These are phyloP conservation scores for Ustilago lituana DNA, from an alignment of 1,284 basidiomycete species.

Conservation along the genomic window DNA sequence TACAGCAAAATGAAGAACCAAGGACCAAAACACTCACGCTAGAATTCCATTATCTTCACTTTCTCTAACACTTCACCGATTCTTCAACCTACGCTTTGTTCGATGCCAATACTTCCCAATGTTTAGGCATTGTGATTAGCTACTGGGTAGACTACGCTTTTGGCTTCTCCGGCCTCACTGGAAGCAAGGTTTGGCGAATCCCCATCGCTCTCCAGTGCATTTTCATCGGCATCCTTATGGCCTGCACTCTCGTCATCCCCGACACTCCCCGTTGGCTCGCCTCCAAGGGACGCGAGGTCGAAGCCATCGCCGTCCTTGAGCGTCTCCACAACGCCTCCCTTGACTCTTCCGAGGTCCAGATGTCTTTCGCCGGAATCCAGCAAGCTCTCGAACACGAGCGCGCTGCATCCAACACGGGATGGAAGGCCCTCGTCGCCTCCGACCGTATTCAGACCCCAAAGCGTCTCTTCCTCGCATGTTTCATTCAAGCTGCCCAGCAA, in stretches of 20 bases:
- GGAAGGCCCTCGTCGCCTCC: slow-evolving; percentile 73
- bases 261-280: slow-evolving; percentile 79
- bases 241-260: slow-evolving; percentile 74
- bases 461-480: slow-evolving; percentile 72
- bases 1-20: too few relatives aligned
- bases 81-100: too few relatives aligned
- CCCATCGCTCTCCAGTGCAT: slow-evolving; percentile 77
- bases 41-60: too few relatives aligned
- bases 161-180: slow-evolving; percentile 70
- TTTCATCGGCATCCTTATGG: slow-evolving; percentile 74
- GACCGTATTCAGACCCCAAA: slow-evolving; percentile 75
- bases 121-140: slow-evolving; percentile 72
- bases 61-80: too few relatives aligned
- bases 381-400: slow-evolving; percentile 61
- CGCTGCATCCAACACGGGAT: slow-evolving; percentile 36
- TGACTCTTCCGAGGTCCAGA: slow-evolving; percentile 71
- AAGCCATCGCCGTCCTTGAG: slow-evolving; percentile 75
- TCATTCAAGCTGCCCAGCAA: slow-evolving; percentile 78
- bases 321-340: slow-evolving; percentile 73
- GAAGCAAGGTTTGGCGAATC: slow-evolving; percentile 74
- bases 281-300: slow-evolving; percentile 72
- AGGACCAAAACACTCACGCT: too few relatives aligned
- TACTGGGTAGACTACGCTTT: slow-evolving; percentile 67
- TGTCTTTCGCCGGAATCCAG: slow-evolving; percentile 69
- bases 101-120: too few relatives aligned